Percentiles rank a stretch among this genome's conserved stretches.
phyloP scores from a whole-genome alignment of 176 grass and related monocot genomes.

The Aegilops tauschii region DNA sequence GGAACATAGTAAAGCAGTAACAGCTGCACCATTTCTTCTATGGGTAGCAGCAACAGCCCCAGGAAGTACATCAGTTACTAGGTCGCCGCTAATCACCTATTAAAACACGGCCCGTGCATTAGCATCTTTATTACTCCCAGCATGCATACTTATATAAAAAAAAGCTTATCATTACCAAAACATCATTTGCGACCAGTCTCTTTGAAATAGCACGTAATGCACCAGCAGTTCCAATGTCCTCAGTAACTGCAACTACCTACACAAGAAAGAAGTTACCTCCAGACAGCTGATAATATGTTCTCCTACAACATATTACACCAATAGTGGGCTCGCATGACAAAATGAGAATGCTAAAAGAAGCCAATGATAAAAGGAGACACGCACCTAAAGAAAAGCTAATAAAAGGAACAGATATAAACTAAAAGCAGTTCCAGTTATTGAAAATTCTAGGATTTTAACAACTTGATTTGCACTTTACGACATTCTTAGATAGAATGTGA shows the following conservation, averaged over 20 bases:
- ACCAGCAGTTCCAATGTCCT: constrained; percentile 88
- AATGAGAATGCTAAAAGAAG: constrained; percentile 9
- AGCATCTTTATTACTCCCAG: constrained; percentile 9
- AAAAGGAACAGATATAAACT: not conserved
- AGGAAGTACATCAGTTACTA: constrained; percentile 88
- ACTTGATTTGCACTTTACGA: not conserved
- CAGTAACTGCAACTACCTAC: constrained; percentile 71
- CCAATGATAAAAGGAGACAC: not conserved
- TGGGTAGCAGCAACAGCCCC: constrained; percentile 92
- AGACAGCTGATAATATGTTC: constrained; percentile 2
- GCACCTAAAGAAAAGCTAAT: not conserved
- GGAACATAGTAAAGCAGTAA: constrained; percentile 80
- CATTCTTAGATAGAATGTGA: not conserved
- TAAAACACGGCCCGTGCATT: constrained; percentile 20
- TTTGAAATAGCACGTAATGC: constrained; percentile 74
- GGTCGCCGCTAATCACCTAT: constrained; percentile 84
- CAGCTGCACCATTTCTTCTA: constrained; percentile 86
- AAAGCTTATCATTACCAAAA: constrained; percentile 65
- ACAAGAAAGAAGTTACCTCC: constrained; percentile 22
- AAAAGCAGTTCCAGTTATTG: not conserved
- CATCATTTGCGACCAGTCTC: constrained; percentile 72
- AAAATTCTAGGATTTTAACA: not conserved
- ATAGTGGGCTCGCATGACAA: not conserved
- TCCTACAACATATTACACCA: not conserved
- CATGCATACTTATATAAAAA: not conserved